Evolutionary conservation across 1,284 basidiomycete genomes (phyloP).

Genomic region (Rhodotorula sp.): DNA sequence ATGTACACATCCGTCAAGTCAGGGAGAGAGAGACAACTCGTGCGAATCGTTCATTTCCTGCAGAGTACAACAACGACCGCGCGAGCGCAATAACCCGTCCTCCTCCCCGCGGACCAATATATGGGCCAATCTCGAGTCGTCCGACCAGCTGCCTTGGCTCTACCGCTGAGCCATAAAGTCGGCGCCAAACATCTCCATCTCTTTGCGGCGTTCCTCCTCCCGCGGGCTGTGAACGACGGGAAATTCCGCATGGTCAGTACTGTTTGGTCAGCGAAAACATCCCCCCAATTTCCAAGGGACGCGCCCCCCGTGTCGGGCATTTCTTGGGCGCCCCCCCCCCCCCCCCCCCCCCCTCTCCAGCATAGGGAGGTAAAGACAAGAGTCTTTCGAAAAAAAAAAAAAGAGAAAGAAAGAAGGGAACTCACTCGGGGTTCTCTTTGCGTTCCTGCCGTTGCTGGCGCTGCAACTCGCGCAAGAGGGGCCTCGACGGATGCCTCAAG

Average conservation of each 20-base stretch:
- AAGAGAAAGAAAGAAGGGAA: neutral
- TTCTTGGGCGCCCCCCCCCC: too few relatives aligned
- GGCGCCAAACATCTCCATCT: slow-evolving; percentile 42
- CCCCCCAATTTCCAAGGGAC: too few relatives aligned
- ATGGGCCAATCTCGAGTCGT: too few relatives aligned
- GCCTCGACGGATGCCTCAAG: slow-evolving; percentile 71
- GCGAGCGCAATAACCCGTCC: too few relatives aligned
- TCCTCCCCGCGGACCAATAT: too few relatives aligned
- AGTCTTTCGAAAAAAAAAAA: neutral
- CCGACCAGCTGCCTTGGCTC: too few relatives aligned
- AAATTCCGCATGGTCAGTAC: neutral
- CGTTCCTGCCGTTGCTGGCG: slow-evolving; percentile 81
- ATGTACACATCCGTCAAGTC: too few relatives aligned
- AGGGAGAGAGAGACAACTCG: too few relatives aligned
- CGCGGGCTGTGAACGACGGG: slow-evolving; percentile 11
- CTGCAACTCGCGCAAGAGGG: slow-evolving; percentile 72
- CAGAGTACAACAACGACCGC: slow-evolving; percentile 1
- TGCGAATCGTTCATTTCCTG: neutral
- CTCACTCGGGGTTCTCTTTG: slow-evolving; percentile 51
- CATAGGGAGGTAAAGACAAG: neutral
- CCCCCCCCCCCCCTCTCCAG: too few relatives aligned
- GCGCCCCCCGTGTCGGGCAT: too few relatives aligned
- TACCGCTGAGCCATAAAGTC: slow-evolving; percentile 3
- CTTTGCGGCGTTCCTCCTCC: slow-evolving; percentile 42
- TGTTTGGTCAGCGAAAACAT: neutral